These are phyloP conservation scores for Epichloe typhina DNA, from an alignment of 2,329 filamentous ascomycete species.

Conservation along the genomic window DNA sequence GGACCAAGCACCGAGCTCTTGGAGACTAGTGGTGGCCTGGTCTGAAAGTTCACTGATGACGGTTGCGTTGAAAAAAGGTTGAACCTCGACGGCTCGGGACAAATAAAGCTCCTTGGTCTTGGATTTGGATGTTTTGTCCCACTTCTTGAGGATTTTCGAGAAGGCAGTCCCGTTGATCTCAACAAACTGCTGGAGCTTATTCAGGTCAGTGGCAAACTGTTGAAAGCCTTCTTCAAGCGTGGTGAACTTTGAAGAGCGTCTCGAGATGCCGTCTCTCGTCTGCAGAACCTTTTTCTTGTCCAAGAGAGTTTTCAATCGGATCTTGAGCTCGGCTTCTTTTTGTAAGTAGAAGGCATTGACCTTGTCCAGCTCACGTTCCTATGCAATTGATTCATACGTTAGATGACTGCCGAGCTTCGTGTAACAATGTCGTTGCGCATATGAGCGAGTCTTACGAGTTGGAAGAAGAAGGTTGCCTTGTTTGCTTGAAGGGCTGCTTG, in stretches of 20 bases:
- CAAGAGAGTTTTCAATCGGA: conserved; percentile 79
- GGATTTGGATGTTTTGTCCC: conserved; percentile 99
- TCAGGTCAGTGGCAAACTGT: conserved; percentile 90
- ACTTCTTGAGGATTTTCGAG: conserved; percentile 98
- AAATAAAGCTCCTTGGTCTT: conserved; percentile 97
- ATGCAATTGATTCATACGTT: conserved; percentile 5
- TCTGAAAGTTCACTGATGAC: conserved; percentile 95
- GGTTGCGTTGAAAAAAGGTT: conserved; percentile 95
- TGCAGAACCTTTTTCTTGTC: conserved; percentile 95
- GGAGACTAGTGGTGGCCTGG: conserved; percentile 87
- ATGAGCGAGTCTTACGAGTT: conserved; percentile 50
- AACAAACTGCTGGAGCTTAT: conserved; percentile 97
- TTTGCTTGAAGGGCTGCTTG: conserved; percentile 88
- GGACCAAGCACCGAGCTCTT: conserved; percentile 92
- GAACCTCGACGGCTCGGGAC: conserved; percentile 88
- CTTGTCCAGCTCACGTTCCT: conserved; percentile 97
- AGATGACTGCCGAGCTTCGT: not conserved
- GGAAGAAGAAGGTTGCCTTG: conserved; percentile 97
- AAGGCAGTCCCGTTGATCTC: conserved; percentile 97
- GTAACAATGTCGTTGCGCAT: not conserved
- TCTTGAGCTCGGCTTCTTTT: conserved; percentile 96
- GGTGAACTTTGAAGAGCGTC: conserved; percentile 84
- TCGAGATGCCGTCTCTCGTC: conserved; percentile 65
- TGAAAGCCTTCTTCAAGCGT: conserved; percentile 94
- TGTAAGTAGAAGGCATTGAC: conserved; percentile 97